These are phyloP conservation scores for Lanmaoa pseudosensibilis DNA, from an alignment of 768 basidiomycete genomes.

Conservation along the genomic window DNA sequence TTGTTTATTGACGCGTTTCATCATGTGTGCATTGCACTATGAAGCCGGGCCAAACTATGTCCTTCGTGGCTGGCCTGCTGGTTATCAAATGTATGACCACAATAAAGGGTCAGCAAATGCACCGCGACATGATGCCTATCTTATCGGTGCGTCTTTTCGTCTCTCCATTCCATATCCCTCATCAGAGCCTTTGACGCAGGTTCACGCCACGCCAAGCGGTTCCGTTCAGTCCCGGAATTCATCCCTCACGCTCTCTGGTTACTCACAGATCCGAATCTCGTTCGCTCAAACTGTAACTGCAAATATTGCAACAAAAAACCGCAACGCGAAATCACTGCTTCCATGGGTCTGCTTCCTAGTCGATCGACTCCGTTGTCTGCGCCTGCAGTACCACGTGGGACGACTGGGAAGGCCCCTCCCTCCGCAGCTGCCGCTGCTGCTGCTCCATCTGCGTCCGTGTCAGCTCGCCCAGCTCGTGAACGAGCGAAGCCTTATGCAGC, in stretches of 20 bases:
- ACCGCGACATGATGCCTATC: conserved; percentile 75
- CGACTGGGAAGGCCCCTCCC: conserved; percentile 11
- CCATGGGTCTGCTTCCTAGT: conserved; percentile 47
- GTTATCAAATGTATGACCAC: conserved; percentile 75
- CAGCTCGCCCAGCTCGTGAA: conserved; percentile 19
- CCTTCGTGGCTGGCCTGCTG: conserved; percentile 61
- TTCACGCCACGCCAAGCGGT: conserved; percentile 49
- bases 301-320: conserved; percentile 75
- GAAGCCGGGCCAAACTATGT: conserved; percentile 51
- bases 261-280: conserved; percentile 49
- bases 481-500: conserved; percentile 41
- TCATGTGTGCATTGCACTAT: not conserved
- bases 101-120: conserved; percentile 56
- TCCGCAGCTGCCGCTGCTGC: not conserved
- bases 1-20: not conserved
- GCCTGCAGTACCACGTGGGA: conserved; percentile 19
- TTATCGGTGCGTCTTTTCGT: conserved; percentile 55
- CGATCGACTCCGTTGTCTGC: conserved; percentile 34
- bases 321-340: conserved; percentile 67
- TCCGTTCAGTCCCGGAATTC: conserved; percentile 85
- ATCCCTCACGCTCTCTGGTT: conserved; percentile 85
- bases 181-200: conserved; percentile 22
- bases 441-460: conserved; percentile 20
- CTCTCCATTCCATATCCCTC: not conserved
- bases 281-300: conserved; percentile 59